Evolutionary conservation across 1,284 basidiomycete genomes (phyloP), one percentile per base, ranked within the genome.

Genomic region (Caloboletus firmus): DNA sequence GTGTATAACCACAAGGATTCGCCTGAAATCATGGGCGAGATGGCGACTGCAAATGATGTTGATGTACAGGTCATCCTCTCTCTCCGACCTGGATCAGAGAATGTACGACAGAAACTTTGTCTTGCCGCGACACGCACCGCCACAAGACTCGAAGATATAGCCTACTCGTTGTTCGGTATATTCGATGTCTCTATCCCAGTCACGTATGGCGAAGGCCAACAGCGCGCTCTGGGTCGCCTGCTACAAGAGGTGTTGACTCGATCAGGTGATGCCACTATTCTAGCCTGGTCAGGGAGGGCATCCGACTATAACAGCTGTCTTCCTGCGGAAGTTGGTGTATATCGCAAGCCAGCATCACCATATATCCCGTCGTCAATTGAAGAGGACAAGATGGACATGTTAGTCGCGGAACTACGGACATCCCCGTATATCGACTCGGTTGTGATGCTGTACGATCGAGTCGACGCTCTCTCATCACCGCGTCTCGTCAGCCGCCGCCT

Each of bases 291-390:
- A 5, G 51, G 52, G 20, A 39, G 17, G 12, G 32, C 34, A 12
- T 52, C 39, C 1, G 50, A 52, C 10, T 40, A 45, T 9, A 54
- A 52, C 7, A 54, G 35, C 8, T 53, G 51, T 34, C 50, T 53
- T 20, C 52, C 52, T 10, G 34, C 36, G 7, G 51, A 53, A 5
- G 43, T 54, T 5, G 13, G n/a, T 11, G 42, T 53, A 5, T 54
- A 54, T 24, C 9, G 30, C 30, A 12, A 44, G 5, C 22, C 28
- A 3, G 22, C 3, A 0, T 34, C 49, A 4, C 20, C 28, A 2
- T 15, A 34, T 12, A 17, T 45, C n/a, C 52, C 40, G 2, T 45
- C 41, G 10, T 8, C 3, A 1, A 54, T 53, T 2, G 51, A 32
- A 26, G 17, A 32, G 3, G n/a, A 10, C 18, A 30, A 54, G 17